phyloP scores from a whole-genome alignment of 345 rosid genomes.

The Salix viminalis region DNA sequence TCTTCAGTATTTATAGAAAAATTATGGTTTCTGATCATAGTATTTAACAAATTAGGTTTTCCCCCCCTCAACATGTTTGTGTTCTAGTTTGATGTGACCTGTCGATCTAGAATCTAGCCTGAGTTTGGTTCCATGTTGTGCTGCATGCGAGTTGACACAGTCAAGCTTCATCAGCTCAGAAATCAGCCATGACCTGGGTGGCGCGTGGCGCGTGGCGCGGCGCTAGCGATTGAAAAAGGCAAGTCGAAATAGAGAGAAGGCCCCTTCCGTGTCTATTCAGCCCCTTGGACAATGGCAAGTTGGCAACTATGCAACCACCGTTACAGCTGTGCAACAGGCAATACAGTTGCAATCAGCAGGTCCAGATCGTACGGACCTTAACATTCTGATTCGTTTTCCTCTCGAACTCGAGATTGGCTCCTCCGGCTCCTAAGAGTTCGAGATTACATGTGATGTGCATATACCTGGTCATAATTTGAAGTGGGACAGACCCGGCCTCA shows the following conservation, averaged over 20 bases:
- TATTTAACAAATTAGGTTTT: no score
- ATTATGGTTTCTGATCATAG: no score
- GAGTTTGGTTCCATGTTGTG: no score
- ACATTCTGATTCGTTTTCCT: not conserved
- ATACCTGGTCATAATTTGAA: not conserved
- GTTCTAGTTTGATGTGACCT: no score
- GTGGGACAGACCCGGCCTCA: slow-evolving; percentile 3
- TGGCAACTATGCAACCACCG: slow-evolving; percentile 1
- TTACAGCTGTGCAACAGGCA: not conserved
- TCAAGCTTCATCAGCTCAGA: no score
- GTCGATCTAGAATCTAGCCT: no score
- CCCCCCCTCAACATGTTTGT: no score
- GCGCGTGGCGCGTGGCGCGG: no score
- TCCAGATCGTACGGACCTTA: not conserved
- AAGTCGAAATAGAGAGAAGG: not conserved
- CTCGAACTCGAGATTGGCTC: not conserved
- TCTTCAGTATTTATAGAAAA: not conserved
- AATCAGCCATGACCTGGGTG: no score
- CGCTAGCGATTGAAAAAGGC: not conserved
- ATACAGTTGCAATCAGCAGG: not conserved
- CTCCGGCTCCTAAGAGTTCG: not conserved
- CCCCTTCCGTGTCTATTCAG: not conserved
- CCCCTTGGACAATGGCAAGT: not conserved
- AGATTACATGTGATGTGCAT: not conserved
- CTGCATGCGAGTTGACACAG: no score